Base-by-base conservation (phyloP, 208 protist genomes). In the Leishmania gerbilli region DNA sequence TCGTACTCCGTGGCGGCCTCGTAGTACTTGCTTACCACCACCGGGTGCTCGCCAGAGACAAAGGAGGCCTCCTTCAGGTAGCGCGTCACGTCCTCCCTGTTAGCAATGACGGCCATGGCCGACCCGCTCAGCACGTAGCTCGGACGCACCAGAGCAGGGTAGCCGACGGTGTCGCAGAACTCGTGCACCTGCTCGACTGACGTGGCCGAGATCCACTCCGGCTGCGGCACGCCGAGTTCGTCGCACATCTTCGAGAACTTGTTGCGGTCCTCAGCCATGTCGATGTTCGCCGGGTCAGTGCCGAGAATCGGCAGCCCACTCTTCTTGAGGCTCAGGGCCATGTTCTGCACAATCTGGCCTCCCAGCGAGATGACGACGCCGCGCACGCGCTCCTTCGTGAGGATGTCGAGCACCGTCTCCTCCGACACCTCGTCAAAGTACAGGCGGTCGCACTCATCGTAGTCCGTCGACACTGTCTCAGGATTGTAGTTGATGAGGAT, bases 401-500 rank as follows among this genome's bases (percentile, higher is more conserved):
- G 95, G 79, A 99, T 99, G 90, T 99, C 99, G 8, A 99, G 74
- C 64, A 99, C 98, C 69, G 96, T 89, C 88, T 99, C 99, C 79
- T 99, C 91, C 3, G 93, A 98, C 21, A 99, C 84, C 87, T 99
- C 99, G 79, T 99, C 99, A 88, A 99, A 99, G 92, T 99, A 99
- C 15, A 99, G 92, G 19, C 98, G 95, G 86, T 99, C 98, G 85
- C 93, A 97, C 89, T 99, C 97, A 89, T 99, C 98, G 89, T 99
- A 99, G 92, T 99, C 98, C 47, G 98, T 99, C 24, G 94, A 98
- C n/a, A 99, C 99, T 19, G 99, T 99, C 86, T 99, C 99, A 37
- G 99, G 99, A 92, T 99, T 99, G 93, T 98, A 99, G 95, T 99
- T 99, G 86, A 99, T 98, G 89, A 99, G 98, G 81, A 99, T 98